Conservation (phyloP, 2,329 filamentous ascomycete genomes). For the Setomelanomma holmii region DNA sequence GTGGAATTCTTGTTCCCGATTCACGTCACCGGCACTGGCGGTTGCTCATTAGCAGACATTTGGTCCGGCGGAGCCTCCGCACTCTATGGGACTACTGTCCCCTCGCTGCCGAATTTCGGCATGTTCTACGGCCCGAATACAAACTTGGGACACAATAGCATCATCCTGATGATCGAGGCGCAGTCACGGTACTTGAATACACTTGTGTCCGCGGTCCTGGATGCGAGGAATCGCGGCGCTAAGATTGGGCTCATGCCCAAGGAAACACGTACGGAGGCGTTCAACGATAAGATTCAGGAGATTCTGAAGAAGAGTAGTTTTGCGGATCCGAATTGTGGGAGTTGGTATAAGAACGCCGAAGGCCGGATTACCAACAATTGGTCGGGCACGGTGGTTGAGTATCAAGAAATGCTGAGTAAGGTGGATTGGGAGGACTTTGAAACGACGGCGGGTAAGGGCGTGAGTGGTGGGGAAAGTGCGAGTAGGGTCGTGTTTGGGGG, state of each 20-base stretch:
- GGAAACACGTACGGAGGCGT: slow-evolving; percentile 47
- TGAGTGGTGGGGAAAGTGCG: slow-evolving; percentile 24
- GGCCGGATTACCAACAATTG: slow-evolving; percentile 66
- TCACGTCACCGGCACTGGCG: slow-evolving; percentile 56
- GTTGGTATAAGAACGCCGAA: slow-evolving; percentile 64
- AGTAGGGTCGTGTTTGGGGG: slow-evolving; percentile 41
- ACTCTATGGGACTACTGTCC: slow-evolving; percentile 60
- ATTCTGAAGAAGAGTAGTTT: slow-evolving; percentile 56
- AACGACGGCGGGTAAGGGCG: slow-evolving; percentile 14
- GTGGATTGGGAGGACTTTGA: slow-evolving; percentile 58
- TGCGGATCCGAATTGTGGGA: slow-evolving; percentile 61
- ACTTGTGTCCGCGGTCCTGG: slow-evolving; percentile 58
- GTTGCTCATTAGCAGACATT: slow-evolving; percentile 55
- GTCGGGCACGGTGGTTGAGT: slow-evolving; percentile 61
- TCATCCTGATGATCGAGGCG: slow-evolving; percentile 69
- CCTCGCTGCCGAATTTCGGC: slow-evolving; percentile 62
- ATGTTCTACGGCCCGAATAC: slow-evolving; percentile 68
- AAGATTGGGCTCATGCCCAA: slow-evolving; percentile 57
- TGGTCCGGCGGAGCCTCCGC: slow-evolving; percentile 63
- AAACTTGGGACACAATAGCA: slow-evolving; percentile 61
- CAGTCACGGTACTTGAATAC: slow-evolving; percentile 63
- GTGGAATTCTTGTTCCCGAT: slow-evolving; percentile 67
- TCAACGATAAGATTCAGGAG: slow-evolving; percentile 57
- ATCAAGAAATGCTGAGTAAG: slow-evolving; percentile 56
- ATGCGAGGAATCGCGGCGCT: slow-evolving; percentile 50